Evolutionary conservation across 1,284 basidiomycete genomes (phyloP).

Genomic region (Fomes fomentarius): DNA sequence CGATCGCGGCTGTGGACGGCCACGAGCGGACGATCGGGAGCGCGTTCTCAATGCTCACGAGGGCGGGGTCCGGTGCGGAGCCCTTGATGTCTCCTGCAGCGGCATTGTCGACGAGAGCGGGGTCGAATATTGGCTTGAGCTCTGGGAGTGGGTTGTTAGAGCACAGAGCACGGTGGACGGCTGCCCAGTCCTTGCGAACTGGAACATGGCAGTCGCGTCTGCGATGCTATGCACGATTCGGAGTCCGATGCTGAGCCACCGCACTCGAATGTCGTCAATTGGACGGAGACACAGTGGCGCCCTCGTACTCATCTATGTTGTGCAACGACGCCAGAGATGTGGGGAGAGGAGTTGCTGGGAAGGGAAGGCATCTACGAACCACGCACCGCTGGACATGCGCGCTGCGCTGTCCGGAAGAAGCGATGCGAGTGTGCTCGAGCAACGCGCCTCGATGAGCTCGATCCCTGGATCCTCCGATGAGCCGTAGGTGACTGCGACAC

Average conservation of each 20-base stretch:
- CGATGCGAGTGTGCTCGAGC: conserved; percentile 19
- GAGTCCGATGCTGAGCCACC: conserved; percentile 31
- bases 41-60: too few species aligned
- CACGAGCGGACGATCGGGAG: conserved; percentile 23
- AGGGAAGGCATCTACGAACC: conserved; percentile 22
- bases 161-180: conserved; percentile 29
- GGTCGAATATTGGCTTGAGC: conserved; percentile 37
- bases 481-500: conserved; percentile 39
- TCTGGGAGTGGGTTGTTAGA: conserved; percentile 11
- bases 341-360: conserved; percentile 23
- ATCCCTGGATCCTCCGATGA: conserved; percentile 40
- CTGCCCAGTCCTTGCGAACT: conserved; percentile 44
- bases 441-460: conserved; percentile 36
- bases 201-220: conserved; percentile 41
- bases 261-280: conserved; percentile 39
- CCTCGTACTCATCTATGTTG: conserved; percentile 24
- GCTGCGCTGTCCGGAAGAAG: conserved; percentile 30
- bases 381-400: conserved; percentile 18
- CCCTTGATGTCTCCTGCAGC: conserved; percentile 39
- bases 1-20: conserved; percentile 43
- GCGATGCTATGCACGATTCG: conserved; percentile 42
- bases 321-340: conserved; percentile 34
- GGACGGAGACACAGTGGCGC: conserved; percentile 36
- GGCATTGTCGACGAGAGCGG: conserved; percentile 35
- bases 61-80: conserved; percentile 24